Base-by-base conservation (phyloP, 225 moss, liverwort and hornwort genomes). In the Thuidium tamariscinum region DNA sequence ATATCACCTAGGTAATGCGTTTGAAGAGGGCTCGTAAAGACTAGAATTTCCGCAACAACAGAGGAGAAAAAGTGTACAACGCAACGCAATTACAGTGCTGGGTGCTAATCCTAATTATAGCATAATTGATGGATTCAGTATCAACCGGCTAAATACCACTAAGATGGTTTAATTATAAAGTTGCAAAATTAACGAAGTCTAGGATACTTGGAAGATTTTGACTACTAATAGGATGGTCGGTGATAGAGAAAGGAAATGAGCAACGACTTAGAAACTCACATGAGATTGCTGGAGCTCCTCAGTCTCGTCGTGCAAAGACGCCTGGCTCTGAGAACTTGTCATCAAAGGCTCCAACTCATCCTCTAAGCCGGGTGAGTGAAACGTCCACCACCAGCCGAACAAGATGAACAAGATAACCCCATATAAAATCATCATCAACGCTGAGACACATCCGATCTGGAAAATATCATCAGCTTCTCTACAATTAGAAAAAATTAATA, bases 371-470 rank as follows among this genome's bases (percentile, higher is more conserved):
- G 95, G 91, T 73, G 91, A 78, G 71, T 90, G 91, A 86, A 91
- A 85, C 17, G 86, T 90, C 90, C 93, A 85, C 96, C 96, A 99
- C 94, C 93, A 94, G 26, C 86, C 89, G 71, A 95, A 91, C 81
- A 99, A 89, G 74, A 91, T 89, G 56, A 95, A 88, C 37, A 96
- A 90, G 56, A 95, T 88, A 83, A 94, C 57, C 41, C 70, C 84
- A 86, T 94, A 99, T 75, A 97, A 82, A 81, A 93, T 89, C 88
- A 94, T 86, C 94, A 95, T 86, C 59, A 87, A 92, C 71, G 94
- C 89, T 76, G 93, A 92, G 81, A 95, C 88, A 82, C 98, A 99
- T 62, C 88, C 92, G 55, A 96, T 85, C 98, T 99, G 95, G 55
- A 89, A 73, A 67, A 81, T 44, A 81, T 61, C 41, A 70, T 49